phyloP scores from a whole-genome alignment of 306 rosid species.

The Castanopsis chinensis region DNA sequence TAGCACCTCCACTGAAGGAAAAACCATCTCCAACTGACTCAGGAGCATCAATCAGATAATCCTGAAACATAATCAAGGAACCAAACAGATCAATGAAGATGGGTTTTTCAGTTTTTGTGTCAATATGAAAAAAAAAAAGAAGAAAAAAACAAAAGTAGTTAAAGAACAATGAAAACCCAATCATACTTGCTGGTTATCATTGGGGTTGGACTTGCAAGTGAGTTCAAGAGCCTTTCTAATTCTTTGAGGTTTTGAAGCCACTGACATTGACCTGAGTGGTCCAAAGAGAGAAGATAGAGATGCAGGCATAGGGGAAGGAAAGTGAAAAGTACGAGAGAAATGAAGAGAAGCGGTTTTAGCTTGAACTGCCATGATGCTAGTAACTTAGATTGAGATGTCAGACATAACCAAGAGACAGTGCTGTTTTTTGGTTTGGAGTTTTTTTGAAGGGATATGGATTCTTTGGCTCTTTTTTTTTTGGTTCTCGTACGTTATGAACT shows the following conservation, averaged over 20 bases:
- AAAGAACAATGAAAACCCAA: not conserved
- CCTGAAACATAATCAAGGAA: constrained; percentile 35
- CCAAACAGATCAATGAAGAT: too few species aligned
- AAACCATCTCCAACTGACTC: constrained; percentile 80
- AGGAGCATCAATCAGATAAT: constrained; percentile 80
- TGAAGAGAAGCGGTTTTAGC: constrained; percentile 18
- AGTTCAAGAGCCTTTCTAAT: constrained; percentile 34
- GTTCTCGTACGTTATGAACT: constrained; percentile 14
- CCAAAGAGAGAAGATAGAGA: constrained; percentile 19
- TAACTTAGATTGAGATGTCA: not conserved
- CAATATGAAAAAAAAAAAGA: not conserved
- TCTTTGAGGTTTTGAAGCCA: constrained; percentile 18
- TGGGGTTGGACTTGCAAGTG: constrained; percentile 44
- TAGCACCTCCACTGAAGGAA: constrained; percentile 79
- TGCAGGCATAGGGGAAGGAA: constrained; percentile 26
- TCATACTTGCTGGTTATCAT: constrained; percentile 39
- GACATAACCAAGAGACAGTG: not conserved
- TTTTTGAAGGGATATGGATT: constrained; percentile 22
- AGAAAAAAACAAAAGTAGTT: not conserved
- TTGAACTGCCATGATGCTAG: not conserved
- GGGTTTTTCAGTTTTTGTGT: too few species aligned
- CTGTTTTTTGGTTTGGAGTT: not conserved
- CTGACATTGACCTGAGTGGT: constrained; percentile 25
- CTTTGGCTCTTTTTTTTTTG: constrained; percentile 40
- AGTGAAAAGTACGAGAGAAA: constrained; percentile 28